Evolutionary conservation across 169 alveolate species (phyloP), one percentile per base, ranked within the genome.

Genomic region (Eimeria sp.): DNA sequence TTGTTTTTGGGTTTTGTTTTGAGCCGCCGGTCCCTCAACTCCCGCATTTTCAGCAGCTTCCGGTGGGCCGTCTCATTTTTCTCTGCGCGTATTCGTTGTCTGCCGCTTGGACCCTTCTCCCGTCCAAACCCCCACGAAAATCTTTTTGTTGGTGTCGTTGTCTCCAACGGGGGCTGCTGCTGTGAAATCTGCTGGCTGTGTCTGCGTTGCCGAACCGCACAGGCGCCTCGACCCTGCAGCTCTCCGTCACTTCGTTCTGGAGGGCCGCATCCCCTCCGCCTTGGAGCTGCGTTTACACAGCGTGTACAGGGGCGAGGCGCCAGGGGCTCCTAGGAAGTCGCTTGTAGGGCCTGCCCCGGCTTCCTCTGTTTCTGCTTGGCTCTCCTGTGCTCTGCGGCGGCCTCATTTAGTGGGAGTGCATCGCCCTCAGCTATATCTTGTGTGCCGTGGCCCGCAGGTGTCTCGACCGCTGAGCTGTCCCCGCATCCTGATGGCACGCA

Each of bases 391-490:
- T 18, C n/a, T 61, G 70, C 27, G 11, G 70, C 18, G 70, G 70
- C 70, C 70, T 61, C 70, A 61, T 1, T 61, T 54, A 3, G 63
- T 11, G 1, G 63, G 22, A 16, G 63, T 54, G 63, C 40, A 34
- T 34, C 40, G 40, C 40, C 40, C 40, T 34, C 40, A 14, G 10
- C 65, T 14, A 58, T 76, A 63, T 43, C 61, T 0, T 45, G 6
- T 40, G 18, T 76, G 87, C 51, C 63, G 57, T 54, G 87, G 61
- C n/a, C 75, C 45, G 47, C 87, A 92, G 96, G 91, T 73, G 27
- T 78, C 76, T 63, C 96, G 96, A 5, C 96, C 96, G 34, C 86
- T 92, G 61, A 80, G 61, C 96, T 47, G 92, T 45, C 92, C 96
- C 47, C 83, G 96, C 34, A 73, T 92, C 43, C 43, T 80, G 73